Evolutionary conservation across 1,284 basidiomycete genomes (phyloP).

Genomic region (Marasmius fiardii): DNA sequence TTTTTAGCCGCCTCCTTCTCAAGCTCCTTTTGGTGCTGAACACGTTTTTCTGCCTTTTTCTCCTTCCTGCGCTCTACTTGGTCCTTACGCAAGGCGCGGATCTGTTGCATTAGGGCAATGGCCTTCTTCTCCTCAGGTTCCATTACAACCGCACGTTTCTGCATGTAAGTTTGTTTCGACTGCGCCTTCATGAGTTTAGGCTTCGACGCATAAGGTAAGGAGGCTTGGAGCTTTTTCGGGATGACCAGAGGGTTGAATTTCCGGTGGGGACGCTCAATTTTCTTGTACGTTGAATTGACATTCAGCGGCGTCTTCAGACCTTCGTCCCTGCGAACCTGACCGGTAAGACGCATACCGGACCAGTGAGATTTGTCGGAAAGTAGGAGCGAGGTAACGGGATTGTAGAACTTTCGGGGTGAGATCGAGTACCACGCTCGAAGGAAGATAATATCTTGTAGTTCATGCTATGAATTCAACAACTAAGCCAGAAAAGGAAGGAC

Average conservation of each 20-base stretch:
- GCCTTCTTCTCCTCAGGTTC: constrained; percentile 95
- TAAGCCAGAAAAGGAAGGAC: constrained; percentile 26
- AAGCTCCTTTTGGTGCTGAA: constrained; percentile 61
- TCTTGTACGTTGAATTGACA: constrained; percentile 88
- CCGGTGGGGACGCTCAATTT: constrained; percentile 74
- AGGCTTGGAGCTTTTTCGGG: constrained; percentile 85
- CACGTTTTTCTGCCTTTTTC: constrained; percentile 77
- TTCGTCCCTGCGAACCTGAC: constrained; percentile 85
- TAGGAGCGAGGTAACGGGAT: constrained; percentile 91
- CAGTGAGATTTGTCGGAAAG: constrained; percentile 77
- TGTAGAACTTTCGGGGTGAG: constrained; percentile 94
- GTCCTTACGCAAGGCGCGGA: constrained; percentile 88
- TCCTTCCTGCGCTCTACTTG: constrained; percentile 75
- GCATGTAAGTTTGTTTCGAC: constrained; percentile 77
- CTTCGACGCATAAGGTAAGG: constrained; percentile 91
- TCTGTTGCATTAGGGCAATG: constrained; percentile 91
- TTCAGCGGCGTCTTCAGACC: constrained; percentile 80
- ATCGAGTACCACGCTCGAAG: constrained; percentile 97
- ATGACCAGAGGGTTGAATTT: constrained; percentile 92
- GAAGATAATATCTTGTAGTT: constrained; percentile 89
- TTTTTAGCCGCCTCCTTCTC: constrained; percentile 69
- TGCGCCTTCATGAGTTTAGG: constrained; percentile 82
- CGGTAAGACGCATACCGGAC: constrained; percentile 95
- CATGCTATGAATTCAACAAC: constrained; percentile 7
- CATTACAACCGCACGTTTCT: constrained; percentile 92